Evolutionary conservation across 1,139 yeast genomes (phyloP), one percentile per base, ranked within the genome.

Genomic region (Yamadazyma siamensis): DNA sequence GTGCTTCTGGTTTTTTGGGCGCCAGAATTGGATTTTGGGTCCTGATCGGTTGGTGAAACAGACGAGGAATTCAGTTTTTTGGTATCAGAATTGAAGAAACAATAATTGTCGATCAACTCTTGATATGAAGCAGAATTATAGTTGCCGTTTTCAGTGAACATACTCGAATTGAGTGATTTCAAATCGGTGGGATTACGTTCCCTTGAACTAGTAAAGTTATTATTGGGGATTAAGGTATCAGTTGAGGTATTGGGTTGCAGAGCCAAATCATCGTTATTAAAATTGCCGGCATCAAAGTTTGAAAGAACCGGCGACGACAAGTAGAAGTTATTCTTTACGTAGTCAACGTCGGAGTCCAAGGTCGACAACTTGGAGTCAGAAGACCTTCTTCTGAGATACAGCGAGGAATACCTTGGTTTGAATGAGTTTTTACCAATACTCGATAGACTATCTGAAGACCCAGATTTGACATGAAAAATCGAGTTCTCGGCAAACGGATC

Each of bases 91-190:
- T 44, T 43, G 23, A 31, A 30, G 48, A 85, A 85, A 51, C 95
- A 85, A 54, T 80, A 85, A 35, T 77, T 77, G 39, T 82, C 80
- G 40, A 85, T 60, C 25, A 85, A 59, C 41, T 80, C 83, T 49
- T 78, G 77, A 52, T 85, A 85, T 1, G 80, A 66, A 38, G 73
- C 66, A 5, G 87, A 74, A 47, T 78, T 75, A 48, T 79, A 43
- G 13, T 31, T 34, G 26, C 31, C 33, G 12, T 27, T 28, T 20
- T 30, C 31, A 14, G 35, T 34, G 21, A 28, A 29, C 13, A 34
- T 23, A 10, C 25, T 35, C 3, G 38, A 31, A 25, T 35, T 38
- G 15, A 35, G 25, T 2, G 35, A 29, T 25, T 31, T 35, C 25
- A 35, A 32, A 23, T 35, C 41, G 23, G 32, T 28, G 6, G 13